These are phyloP conservation scores for Eremomyces bilateralis DNA, from an alignment of 495 filamentous ascomycete species.

Conservation along the genomic window DNA sequence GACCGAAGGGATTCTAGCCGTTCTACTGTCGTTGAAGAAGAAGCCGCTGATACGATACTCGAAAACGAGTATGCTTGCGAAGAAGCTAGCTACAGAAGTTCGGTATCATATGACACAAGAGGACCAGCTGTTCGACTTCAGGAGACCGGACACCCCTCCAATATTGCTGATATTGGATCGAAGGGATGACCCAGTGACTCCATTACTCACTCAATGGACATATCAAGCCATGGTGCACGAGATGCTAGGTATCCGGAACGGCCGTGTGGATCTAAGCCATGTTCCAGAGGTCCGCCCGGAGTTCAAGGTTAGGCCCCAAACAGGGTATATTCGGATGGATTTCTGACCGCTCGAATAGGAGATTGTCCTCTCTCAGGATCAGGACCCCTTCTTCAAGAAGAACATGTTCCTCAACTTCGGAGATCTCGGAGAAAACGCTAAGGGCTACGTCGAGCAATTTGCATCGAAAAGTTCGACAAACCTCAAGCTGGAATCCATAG, in stretches of 20 bases:
- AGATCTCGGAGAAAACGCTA: slow-evolving; percentile 90
- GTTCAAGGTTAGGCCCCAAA: slow-evolving; percentile 30
- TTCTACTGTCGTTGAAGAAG: slow-evolving; percentile 78
- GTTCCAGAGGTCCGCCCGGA: slow-evolving; percentile 81
- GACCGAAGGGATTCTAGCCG: slow-evolving; percentile 66
- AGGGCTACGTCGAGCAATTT: slow-evolving; percentile 95
- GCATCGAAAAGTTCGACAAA: slow-evolving; percentile 84
- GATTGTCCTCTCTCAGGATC: slow-evolving; percentile 88
- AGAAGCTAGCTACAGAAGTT: slow-evolving; percentile 81
- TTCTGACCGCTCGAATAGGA: slow-evolving; percentile 25
- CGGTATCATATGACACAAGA: slow-evolving; percentile 87
- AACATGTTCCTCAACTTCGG: slow-evolving; percentile 99
- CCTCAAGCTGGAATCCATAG: slow-evolving; percentile 86
- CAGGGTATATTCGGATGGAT: neutral
- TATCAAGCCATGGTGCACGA: slow-evolving; percentile 99
- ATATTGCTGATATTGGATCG: slow-evolving; percentile 80
- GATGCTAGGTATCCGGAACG: slow-evolving; percentile 78
- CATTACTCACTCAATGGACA: slow-evolving; percentile 89
- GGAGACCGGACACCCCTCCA: slow-evolving; percentile 84
- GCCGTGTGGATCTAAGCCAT: slow-evolving; percentile 65
- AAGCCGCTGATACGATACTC: slow-evolving; percentile 87
- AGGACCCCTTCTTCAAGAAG: slow-evolving; percentile 98
- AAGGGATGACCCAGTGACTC: slow-evolving; percentile 90
- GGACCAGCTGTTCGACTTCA: slow-evolving; percentile 92
- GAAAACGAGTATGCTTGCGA: slow-evolving; percentile 73